phyloP scores from a whole-genome alignment of 108 stramenopile genomes.

The Licmophora abbreviata region DNA sequence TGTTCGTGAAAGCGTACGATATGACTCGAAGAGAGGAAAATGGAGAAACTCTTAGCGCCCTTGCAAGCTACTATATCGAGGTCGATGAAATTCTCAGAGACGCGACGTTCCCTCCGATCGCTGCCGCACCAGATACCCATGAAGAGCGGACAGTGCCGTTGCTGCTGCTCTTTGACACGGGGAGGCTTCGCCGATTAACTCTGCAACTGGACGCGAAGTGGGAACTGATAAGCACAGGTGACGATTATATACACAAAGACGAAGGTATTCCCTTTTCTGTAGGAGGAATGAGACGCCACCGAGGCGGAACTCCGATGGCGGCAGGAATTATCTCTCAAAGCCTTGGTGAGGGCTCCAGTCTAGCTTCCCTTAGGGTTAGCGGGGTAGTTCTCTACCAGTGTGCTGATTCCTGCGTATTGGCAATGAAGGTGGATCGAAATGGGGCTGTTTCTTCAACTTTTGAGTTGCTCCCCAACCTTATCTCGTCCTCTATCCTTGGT shows the following conservation, averaged over 20 bases:
- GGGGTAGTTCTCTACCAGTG: conserved; percentile 63
- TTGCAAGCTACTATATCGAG: conserved; percentile 16
- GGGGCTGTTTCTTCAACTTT: conserved; percentile 51
- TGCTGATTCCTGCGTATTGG: conserved; percentile 46
- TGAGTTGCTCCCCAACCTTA: conserved; percentile 52
- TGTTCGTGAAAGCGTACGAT: conserved; percentile 55
- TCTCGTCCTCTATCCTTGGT: conserved; percentile 30
- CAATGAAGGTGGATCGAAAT: conserved; percentile 40
- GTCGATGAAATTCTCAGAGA: conserved; percentile 24
- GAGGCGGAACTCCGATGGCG: conserved; percentile 21
- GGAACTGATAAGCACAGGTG: conserved; percentile 31
- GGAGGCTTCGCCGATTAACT: conserved; percentile 29
- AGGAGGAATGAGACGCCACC: conserved; percentile 33
- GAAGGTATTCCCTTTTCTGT: conserved; percentile 41
- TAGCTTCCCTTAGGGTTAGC: conserved; percentile 43
- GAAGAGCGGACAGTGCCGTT: conserved; percentile 1
- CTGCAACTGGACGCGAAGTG: conserved; percentile 28
- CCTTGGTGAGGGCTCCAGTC: conserved; percentile 54
- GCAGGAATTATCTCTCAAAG: conserved; percentile 31
- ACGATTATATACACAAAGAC: conserved; percentile 33
- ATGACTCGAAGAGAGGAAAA: conserved; percentile 20
- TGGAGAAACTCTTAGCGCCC: conserved; percentile 8
- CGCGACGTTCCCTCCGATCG: conserved; percentile 7
- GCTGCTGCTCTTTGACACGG: conserved; percentile 35
- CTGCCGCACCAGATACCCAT: background rate